Evolutionary conservation across 768 basidiomycete species (phyloP).

Genomic region (Trametes punicea): DNA sequence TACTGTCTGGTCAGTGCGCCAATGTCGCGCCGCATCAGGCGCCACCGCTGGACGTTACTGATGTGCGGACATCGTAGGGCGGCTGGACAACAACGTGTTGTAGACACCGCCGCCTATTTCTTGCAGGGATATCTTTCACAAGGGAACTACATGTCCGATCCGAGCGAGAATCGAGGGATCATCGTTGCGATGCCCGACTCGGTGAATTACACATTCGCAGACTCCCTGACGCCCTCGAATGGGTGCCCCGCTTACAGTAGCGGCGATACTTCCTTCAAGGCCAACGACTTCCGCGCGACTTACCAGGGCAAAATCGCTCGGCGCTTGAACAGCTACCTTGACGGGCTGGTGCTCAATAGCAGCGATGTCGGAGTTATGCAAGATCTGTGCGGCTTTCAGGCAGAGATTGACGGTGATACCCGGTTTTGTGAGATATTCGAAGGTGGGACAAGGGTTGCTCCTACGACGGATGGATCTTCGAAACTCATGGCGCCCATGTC

Average conservation of each 20-base stretch:
- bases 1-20: constrained; percentile 37
- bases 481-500: neutral
- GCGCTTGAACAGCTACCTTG: constrained; percentile 36
- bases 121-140: constrained; percentile 41
- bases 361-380: constrained; percentile 42
- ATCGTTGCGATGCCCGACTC: constrained; percentile 39
- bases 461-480: neutral
- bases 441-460: constrained; percentile 22
- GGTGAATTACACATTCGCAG: constrained; percentile 40
- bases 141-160: constrained; percentile 36
- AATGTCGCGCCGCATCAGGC: too few species aligned
- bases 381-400: constrained; percentile 42
- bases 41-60: neutral
- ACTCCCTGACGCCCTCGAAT: constrained; percentile 41
- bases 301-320: constrained; percentile 35
- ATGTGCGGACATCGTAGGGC: constrained; percentile 30
- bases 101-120: constrained; percentile 42
- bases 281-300: constrained; percentile 31
- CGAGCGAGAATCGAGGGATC: constrained; percentile 33
- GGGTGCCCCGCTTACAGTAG: constrained; percentile 36
- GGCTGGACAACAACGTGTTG: constrained; percentile 39
- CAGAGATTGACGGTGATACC: constrained; percentile 37
- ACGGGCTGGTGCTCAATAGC: constrained; percentile 33
- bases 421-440: constrained; percentile 41
- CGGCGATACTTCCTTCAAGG: constrained; percentile 30